Evolutionary conservation across 2,329 filamentous ascomycete genomes (phyloP), one percentile per base, ranked within the genome.

Genomic region (Daldinia sp.): DNA sequence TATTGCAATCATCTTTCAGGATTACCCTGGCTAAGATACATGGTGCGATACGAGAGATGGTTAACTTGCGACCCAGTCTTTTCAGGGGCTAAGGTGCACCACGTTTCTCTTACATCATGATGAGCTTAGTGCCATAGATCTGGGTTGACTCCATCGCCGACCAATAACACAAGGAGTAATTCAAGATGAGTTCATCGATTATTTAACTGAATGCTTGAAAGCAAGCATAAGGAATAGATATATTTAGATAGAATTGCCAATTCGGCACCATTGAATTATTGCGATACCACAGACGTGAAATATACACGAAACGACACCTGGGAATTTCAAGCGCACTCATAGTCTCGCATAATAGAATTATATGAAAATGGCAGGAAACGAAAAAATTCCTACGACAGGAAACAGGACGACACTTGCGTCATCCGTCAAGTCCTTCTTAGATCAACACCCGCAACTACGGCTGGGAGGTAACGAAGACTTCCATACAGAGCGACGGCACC

Each of bases 401-500:
- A 57, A 53, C 12, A 59, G 59, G 42, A 56, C 60, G 26, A 63
- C 50, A 4, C 65, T 67, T 55, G 37, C 26, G 1, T 12, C 55
- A 3, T 63, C 60, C 3, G 30, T 72, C 33, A 65, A 70, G 42
- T 30, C 44, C 5, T 70, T 68, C 20, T 54, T 66, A 15, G 46
- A 56, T 12, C 46, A 65, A n/a, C 37, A 59, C 18, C 35, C 53
- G 6, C 46, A 68, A 35, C 60, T 69, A 30, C 65, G 61, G 13
- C 46, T 67, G 7, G 56, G 60, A 60, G 64, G 59, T 6, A n/a
- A 65, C 15, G 50, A 63, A 7, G 62, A 64, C 57, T 65, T 68
- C 55, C 59, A 64, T 54, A 59, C 41, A 20, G 54, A 71, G 62
- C 60, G 64, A 3, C 54, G 69, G 6, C 69, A 63, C 53, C 66